Evolutionary conservation across 2,329 filamentous ascomycete genomes (phyloP), one percentile per base, ranked within the genome.

Genomic region (Fusarium albosuccineum): DNA sequence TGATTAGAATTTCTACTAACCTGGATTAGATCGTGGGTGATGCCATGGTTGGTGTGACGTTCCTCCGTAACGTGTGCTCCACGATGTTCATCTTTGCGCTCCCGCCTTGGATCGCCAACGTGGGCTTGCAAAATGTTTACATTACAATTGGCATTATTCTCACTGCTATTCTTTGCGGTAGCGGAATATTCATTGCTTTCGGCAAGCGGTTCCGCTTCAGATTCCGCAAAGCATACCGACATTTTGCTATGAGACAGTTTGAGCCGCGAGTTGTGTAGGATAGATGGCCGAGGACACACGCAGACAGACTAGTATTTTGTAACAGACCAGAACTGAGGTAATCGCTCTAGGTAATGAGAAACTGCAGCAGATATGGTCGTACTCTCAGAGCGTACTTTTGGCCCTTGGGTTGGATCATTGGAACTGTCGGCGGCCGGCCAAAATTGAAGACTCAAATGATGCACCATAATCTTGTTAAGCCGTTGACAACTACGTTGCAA

Each of bases 61-160:
- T 60, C 22, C 30, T 30, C 10, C 49, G 57, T 8, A 60, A 60
- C 41, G 34, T 41, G 9, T 54, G 11, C 40, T 36, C 27, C 1
- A 60, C 57, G 0, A 29, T 48, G 22, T 60, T 60, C 26, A 40
- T 60, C 49, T 60, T 60, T 33, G 57, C 57, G 2, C 46, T 59
- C 14, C 37, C 56, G 4, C 29, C 56, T 6, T 59, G 56, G 56
- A 59, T 59, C 36, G 39, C 17, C 2, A 22, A 22, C 10, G 40
- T 36, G 6, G 56, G 56, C 1, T 14, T 59, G 6, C 30, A 36
- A 9, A 53, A 44, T 49, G 56, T 59, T 5, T 59, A 42, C n/a
- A 54, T 53, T 26, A 59, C 56, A 3, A 59, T 59, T 8, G 48
- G 48, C 13, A 39, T 53, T 27, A 2, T 59, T 14, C 14, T 51